These are phyloP conservation scores for Phytophthora citrophthora DNA, from an alignment of 352 stramenopile genomes.

Conservation along the genomic window DNA sequence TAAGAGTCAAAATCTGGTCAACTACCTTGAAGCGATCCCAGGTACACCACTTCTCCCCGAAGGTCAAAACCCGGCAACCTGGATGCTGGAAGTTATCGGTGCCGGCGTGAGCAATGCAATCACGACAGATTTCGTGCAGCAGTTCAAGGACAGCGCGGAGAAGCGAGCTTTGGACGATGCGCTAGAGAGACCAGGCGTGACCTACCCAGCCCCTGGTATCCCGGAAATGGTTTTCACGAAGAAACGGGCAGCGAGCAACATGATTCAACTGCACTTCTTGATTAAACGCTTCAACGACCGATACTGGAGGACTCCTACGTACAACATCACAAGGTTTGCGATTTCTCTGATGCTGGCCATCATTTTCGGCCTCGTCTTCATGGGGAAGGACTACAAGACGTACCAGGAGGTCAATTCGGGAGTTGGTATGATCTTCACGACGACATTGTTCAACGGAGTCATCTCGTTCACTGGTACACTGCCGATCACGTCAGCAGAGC, in stretches of 20 bases:
- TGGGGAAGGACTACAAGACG: conserved; percentile 13
- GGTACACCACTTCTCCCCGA: conserved; percentile 5
- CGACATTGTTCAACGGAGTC: conserved; percentile 11
- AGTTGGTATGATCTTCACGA: conserved; percentile 8
- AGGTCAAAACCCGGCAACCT: conserved; percentile 13
- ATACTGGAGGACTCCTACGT: conserved; percentile 30
- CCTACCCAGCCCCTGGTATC: background rate
- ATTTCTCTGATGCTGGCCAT: conserved; percentile 14
- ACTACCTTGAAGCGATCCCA: conserved; percentile 11
- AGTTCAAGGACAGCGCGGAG: conserved; percentile 16
- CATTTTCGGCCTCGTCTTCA: conserved; percentile 13
- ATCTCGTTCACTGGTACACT: conserved; percentile 14
- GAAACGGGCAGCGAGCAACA: conserved; percentile 11
- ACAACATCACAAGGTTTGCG: conserved; percentile 17
- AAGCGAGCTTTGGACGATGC: conserved; percentile 5
- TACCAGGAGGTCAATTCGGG: conserved; percentile 18
- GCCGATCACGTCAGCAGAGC: conserved; percentile 5
- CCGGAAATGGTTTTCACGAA: conserved; percentile 13
- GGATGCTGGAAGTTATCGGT: conserved; percentile 18
- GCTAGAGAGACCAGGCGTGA: conserved; percentile 8
- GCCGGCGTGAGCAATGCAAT: conserved; percentile 2
- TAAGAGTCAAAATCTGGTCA: conserved; percentile 1
- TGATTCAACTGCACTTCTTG: conserved; percentile 17
- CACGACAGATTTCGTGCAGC: conserved; percentile 17
- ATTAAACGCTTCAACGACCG: conserved; percentile 15